phyloP scores from a whole-genome alignment of 2,329 filamentous ascomycete genomes.

The Neonectria sp. region DNA sequence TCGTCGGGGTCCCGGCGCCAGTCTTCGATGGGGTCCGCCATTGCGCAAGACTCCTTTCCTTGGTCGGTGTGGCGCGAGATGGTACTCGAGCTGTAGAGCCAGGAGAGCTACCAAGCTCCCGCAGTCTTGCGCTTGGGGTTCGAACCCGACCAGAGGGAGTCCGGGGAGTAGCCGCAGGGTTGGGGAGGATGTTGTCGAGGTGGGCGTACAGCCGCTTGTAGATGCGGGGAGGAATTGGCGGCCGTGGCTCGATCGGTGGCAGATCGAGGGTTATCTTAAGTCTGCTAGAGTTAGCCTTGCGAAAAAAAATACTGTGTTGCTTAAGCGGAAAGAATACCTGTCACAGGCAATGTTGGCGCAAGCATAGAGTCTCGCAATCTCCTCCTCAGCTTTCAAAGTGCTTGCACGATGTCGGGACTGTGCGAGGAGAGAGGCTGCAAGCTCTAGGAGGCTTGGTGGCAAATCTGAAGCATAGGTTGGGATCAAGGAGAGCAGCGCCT shows the following conservation, averaged over 20 bases:
- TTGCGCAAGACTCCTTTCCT: constrained; percentile 59
- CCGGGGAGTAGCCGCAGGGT: constrained; percentile 53
- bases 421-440: constrained; percentile 81
- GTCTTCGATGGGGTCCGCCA: constrained; percentile 56
- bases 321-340: constrained; percentile 64
- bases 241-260: constrained; percentile 80
- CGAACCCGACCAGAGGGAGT: constrained; percentile 48
- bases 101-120: constrained; percentile 44
- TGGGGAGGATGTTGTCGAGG: constrained; percentile 80
- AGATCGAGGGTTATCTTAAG: constrained; percentile 84
- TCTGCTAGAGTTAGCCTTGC: constrained; percentile 57
- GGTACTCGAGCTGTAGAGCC: constrained; percentile 51
- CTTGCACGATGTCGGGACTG: constrained; percentile 85
- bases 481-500: constrained; percentile 80
- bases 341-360: constrained; percentile 94
- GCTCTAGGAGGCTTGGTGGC: constrained; percentile 78
- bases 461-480: constrained; percentile 79
- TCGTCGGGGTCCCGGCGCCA: constrained; percentile 57
- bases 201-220: constrained; percentile 90
- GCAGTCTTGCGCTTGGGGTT: constrained; percentile 53
- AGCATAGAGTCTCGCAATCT: constrained; percentile 86
- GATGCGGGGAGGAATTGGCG: constrained; percentile 83
- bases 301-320: background rate
- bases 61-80: constrained; percentile 63
- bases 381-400: constrained; percentile 86